Evolutionary conservation across 148 eudicot species (phyloP), one percentile per base, ranked within the genome.

Genomic region (Cornus florida): DNA sequence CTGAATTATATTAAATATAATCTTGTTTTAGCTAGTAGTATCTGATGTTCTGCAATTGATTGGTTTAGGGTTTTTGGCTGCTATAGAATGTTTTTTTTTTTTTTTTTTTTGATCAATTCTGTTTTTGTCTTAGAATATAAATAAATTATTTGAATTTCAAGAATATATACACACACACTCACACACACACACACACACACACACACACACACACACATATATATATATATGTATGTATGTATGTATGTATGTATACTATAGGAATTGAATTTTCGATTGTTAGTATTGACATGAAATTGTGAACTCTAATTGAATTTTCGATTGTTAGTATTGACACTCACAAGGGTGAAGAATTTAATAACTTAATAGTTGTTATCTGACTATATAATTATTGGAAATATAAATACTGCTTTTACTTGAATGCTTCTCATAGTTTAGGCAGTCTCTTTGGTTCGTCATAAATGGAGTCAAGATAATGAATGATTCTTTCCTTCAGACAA

Each of bases 331-430:
- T 28, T 28, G 28, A 86, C 69, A 70, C 70, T 17, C 89, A 89
- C 76, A 89, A 82, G 75, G 92, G 90, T 59, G 87, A 88, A 88
- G 94, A 91, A 76, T 91, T 28, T 28, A 28, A 28, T 28, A 28
- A 28, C 1, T 28, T 28, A 28, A 53, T 53, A 1, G 19, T 17
- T 53, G 17, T 53, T 53, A 1, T 53, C 19, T 41, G 39, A 16
- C 64, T 38, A 10, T 8, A 70, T 32, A 77, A 38, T 60, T 59
- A 72, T 33, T 57, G 33, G 39, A 56, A 20, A n/a, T 57, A n/a
- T n/a, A n/a, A n/a, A n/a, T n/a, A n/a, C n/a, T n/a, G 59, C 4
- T 14, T 53, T 11, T 53, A 10, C 16, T 53, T 10, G 59, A 5
- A 53, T 53, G 59, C 59, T 53, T 53, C 59, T 41, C 46, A 41